Base-by-base conservation (phyloP, 495 filamentous ascomycete genomes). In the Astrothelium macrocarpum region DNA sequence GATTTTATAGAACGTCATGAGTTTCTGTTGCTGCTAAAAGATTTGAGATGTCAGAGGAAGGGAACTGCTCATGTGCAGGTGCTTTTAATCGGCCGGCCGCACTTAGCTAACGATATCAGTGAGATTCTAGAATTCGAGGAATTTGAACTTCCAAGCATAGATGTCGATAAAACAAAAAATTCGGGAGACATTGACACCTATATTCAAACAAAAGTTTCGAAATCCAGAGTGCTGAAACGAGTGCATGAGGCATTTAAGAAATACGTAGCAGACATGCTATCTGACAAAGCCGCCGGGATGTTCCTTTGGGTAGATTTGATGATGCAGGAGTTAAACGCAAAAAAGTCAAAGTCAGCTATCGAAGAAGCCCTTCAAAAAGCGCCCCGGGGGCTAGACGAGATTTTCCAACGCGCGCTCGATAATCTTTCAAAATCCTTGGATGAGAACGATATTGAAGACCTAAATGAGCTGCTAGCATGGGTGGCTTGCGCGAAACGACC, bases 221-320 rank as follows among this genome's bases (percentile, higher is more conserved):
- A 39, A 14, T 39, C 34, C 34, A 39, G 34, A 39, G n/a, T n/a
- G n/a, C 34, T 39, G 5, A 39, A 14, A 5, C 34, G 34, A 39
- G 14, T 39, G 34, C 34, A 5, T 5, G 34, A 39, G 14, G 34
- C 5, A 14, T 39, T 39, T 14, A 5, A 14, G 14, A 39, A 39
- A 39, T 14, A 39, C 34, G 34, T 39, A 14, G 34, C 5, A 39
- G 34, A 39, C 14, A 14, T 39, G 5, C 34, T 39, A 5, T 39
- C 34, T 39, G 14, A 14, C 5, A 39, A 34, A 31, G 74, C 73
- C 0, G 64, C 73, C 43, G 75, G 75, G 12, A 74, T 77, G 68
- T 77, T 77, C 62, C 65, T 76, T 1, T 73, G 73, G 71, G 74
- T 72, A 5, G 66, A 73, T 32, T 66, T 77, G 1, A 75, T 75